Conservation (phyloP, 352 stramenopile species). For the Pseudoperonospora humuli region DNA sequence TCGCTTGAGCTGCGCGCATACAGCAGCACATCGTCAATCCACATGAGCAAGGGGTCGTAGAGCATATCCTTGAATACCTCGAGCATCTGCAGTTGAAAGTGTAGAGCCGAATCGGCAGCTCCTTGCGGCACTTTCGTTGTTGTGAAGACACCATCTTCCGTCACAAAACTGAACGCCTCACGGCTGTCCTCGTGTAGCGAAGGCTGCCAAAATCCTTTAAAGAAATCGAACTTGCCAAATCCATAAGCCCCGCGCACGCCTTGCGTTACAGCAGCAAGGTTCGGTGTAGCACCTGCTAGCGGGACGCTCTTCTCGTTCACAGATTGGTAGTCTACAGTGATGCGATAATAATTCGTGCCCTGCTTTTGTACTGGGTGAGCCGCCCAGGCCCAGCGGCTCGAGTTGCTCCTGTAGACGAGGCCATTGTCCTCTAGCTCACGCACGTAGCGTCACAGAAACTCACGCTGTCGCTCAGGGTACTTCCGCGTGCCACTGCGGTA, state of each 20-base stretch:
- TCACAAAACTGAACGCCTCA: not conserved
- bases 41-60: not conserved
- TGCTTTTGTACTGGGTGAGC: not conserved
- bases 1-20: no score
- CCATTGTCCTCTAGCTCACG: not conserved
- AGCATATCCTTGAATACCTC: not conserved
- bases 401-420: constrained; percentile 1
- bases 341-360: not conserved
- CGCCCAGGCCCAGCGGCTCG: not conserved
- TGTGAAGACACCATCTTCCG: constrained; percentile 1
- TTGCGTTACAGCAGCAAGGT: not conserved
- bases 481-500: no score
- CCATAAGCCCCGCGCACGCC: not conserved
- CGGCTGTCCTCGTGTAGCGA: not conserved
- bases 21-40: not conserved
- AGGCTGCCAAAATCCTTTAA: not conserved
- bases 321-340: not conserved
- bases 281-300: not conserved
- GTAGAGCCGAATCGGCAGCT: not conserved
- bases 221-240: constrained; percentile 2
- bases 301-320: not conserved
- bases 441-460: not conserved
- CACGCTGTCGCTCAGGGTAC: constrained; percentile 1
- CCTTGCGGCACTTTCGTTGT: not conserved
- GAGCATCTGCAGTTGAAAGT: not conserved